Base-by-base conservation (phyloP, 2,329 filamentous ascomycete species). In the Beauveria medogensis region DNA sequence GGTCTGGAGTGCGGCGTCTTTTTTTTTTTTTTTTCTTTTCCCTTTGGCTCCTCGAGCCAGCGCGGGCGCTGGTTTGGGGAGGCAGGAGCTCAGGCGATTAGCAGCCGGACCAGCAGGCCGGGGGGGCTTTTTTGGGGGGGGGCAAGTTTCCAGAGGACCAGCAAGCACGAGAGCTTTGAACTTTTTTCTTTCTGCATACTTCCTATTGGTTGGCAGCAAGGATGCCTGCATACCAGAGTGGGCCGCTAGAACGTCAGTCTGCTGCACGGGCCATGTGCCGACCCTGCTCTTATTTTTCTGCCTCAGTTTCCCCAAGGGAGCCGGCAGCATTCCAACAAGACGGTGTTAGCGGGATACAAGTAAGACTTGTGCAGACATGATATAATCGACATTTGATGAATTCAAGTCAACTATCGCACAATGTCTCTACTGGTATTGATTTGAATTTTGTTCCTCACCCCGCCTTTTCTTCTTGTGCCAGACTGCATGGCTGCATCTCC, bases 181-280 rank as follows among this genome's bases (percentile, higher is more conserved):
- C 70, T 73, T 74, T 73, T 72, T 72, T 72, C 69, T 68, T 67
- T 65, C 69, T 70, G 69, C 66, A 60, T 50, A 55, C 59, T 61
- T 65, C 64, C 67, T 62, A 74, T 75, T 75, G 73, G 73, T 60
- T 65, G 64, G 65, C 54, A 69, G 66, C 64, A 63, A 63, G 51
- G 52, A 56, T 69, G 67, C 72, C 69, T 69, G 71, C 69, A 65
- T 74, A 68, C 70, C 70, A 67, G 66, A 67, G 72, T 71, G 73
- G 73, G 65, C 14, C 63, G 58, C 64, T 69, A 71, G 72, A 63
- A 70, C 65, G 67, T 69, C 65, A 69, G 70, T 71, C 22, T 22
- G 34, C 28, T 66, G 64, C 66, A 40, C 54, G 55, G 59, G 55
- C 62, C 63, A 60, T 62, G 59, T 57, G 60, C 62, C 63, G 62